Conservation (phyloP, 192 early-diverging fungal genomes). For the Phycomyces blakesleeanus region DNA sequence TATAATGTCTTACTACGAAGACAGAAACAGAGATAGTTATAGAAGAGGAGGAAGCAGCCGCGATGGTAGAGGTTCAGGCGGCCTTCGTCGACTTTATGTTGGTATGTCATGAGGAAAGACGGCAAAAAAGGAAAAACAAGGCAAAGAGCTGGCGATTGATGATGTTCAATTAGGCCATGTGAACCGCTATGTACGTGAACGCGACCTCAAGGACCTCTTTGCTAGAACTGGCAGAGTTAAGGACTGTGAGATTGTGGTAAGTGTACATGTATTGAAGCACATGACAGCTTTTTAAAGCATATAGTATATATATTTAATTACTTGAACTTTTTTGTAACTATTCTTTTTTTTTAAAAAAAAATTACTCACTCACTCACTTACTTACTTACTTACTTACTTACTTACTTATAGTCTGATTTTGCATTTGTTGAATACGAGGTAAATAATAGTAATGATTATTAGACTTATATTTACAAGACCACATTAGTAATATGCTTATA, state of each 20-base stretch:
- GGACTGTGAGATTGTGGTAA: conserved; percentile 25
- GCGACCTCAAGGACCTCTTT: conserved; percentile 30
- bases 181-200: conserved; percentile 24
- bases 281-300: background rate
- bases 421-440: conserved; percentile 34
- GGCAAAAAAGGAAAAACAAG: too few relatives aligned
- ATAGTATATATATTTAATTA: too few relatives aligned
- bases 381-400: background rate
- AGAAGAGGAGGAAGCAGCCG: conserved; percentile 7
- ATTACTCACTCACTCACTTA: background rate
- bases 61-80: background rate
- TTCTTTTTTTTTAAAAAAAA: too few relatives aligned
- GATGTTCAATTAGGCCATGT: conserved; percentile 13
- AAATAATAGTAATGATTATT: too few relatives aligned
- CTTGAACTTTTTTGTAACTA: too few relatives aligned
- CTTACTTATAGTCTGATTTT: conserved; percentile 17
- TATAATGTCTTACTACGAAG: conserved; percentile 7
- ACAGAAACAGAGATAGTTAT: conserved; percentile 3
- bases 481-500: background rate
- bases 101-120: conserved; percentile 7
- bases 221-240: conserved; percentile 18
- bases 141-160: background rate
- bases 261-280: background rate
- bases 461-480: background rate
- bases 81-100: conserved; percentile 26